Evolutionary conservation across 805 yeast species (phyloP).

Genomic region (Yarrowia keelungensis): DNA sequence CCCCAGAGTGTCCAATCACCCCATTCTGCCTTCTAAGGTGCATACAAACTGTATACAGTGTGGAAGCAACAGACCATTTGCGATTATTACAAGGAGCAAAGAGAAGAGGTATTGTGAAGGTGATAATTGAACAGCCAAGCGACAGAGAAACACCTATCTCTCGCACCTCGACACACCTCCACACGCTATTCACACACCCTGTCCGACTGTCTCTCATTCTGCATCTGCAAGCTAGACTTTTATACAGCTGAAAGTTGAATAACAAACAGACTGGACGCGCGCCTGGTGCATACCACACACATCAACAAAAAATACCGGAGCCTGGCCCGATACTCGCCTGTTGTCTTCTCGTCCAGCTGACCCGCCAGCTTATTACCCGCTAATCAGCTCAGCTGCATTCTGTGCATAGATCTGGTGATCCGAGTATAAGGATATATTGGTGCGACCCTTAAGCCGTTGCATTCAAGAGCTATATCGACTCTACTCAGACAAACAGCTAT

Average conservation of each 20-base stretch:
- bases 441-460: no score
- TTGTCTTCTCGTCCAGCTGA: not conserved
- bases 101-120: no score
- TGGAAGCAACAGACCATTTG: conserved; percentile 1
- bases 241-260: conserved; percentile 20
- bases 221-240: not conserved
- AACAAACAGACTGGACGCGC: conserved; percentile 36
- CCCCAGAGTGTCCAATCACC: conserved; percentile 19
- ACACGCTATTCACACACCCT: no score
- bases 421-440: no score
- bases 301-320: conserved; percentile 1
- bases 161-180: not conserved
- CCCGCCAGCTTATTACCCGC: conserved; percentile 10
- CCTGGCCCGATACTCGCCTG: not conserved
- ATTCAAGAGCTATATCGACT: no score
- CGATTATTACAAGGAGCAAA: no score
- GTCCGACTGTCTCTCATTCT: not conserved
- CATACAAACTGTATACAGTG: conserved; percentile 30
- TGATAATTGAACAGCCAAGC: no score
- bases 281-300: conserved; percentile 14
- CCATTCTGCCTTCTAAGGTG: conserved; percentile 2
- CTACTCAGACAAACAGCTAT: no score
- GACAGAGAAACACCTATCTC: no score
- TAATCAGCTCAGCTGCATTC: conserved; percentile 17
- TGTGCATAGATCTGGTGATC: conserved; percentile 12